Evolutionary conservation across 352 stramenopile species (phyloP).

Genomic region (Discostella stelligera): DNA sequence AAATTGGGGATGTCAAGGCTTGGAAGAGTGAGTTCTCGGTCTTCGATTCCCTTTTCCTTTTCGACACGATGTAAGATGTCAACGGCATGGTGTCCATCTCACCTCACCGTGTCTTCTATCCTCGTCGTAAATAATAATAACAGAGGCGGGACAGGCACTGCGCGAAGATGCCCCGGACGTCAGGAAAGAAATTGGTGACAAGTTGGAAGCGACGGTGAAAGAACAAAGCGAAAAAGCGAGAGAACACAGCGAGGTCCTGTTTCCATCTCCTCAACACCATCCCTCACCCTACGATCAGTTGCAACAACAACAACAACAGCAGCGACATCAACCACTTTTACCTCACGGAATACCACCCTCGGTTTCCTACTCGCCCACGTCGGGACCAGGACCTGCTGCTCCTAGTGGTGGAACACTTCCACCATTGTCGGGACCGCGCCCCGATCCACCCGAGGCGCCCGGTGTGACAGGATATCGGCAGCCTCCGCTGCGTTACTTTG

Average conservation of each 20-base stretch:
- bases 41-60: conserved; percentile 3
- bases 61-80: too few relatives aligned
- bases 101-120: too few relatives aligned
- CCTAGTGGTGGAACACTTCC: background rate
- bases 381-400: background rate
- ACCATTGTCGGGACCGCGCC: conserved; percentile 1
- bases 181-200: conserved; percentile 51
- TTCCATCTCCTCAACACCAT: conserved; percentile 11
- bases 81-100: too few relatives aligned
- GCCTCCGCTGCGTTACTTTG: conserved; percentile 43
- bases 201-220: conserved; percentile 18
- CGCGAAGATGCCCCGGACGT: conserved; percentile 51
- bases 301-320: conserved; percentile 16
- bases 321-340: conserved; percentile 21
- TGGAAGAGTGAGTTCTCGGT: conserved; percentile 50
- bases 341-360: conserved; percentile 37
- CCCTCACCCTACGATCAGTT: conserved; percentile 10
- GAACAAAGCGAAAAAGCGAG: conserved; percentile 12
- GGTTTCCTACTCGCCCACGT: conserved; percentile 44
- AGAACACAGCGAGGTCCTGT: background rate
- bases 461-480: conserved; percentile 50
- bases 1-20: conserved; percentile 53
- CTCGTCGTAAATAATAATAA: too few relatives aligned
- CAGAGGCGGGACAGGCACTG: conserved; percentile 50
- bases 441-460: conserved; percentile 39